These are phyloP conservation scores for Cyclotella distinguenda DNA, from an alignment of 108 stramenopile species.

Conservation along the genomic window DNA sequence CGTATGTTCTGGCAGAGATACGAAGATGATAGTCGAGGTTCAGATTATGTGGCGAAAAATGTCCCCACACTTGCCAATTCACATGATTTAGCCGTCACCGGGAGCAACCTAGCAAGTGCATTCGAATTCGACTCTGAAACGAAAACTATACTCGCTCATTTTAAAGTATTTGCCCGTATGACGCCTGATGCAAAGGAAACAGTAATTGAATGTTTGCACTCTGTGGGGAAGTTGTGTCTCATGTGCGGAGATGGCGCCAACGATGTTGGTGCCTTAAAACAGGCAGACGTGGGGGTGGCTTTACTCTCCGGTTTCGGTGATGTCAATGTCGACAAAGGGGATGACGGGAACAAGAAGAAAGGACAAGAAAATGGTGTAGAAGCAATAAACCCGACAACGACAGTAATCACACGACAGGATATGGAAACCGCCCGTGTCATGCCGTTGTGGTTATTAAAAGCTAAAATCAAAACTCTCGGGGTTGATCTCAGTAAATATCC, in stretches of 20 bases:
- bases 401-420: slow-evolving; percentile 66
- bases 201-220: slow-evolving; percentile 88
- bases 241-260: slow-evolving; percentile 99
- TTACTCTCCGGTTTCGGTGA: slow-evolving; percentile 92
- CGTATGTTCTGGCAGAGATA: slow-evolving; percentile 85
- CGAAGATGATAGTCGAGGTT: slow-evolving; percentile 64
- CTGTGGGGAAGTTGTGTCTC: slow-evolving; percentile 76
- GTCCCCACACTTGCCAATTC: slow-evolving; percentile 67
- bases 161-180: slow-evolving; percentile 96
- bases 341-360: slow-evolving; percentile 60
- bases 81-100: slow-evolving; percentile 87
- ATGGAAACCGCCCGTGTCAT: slow-evolving; percentile 53
- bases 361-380: slow-evolving; percentile 11
- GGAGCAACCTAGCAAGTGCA: slow-evolving; percentile 70
- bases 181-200: slow-evolving; percentile 96
- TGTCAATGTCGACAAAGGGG: slow-evolving; percentile 83
- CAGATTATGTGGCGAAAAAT: slow-evolving; percentile 53
- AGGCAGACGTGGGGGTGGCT: slow-evolving; percentile 95
- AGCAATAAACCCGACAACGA: slow-evolving; percentile 23
- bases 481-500: slow-evolving; percentile 83
- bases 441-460: slow-evolving; percentile 62
- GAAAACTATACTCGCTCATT: slow-evolving; percentile 67
- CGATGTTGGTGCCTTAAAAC: slow-evolving; percentile 86
- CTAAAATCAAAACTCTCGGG: slow-evolving; percentile 65
- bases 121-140: slow-evolving; percentile 75